Percentiles rank a stretch among this genome's conserved stretches.
These are phyloP conservation scores for Lentinula guzmanii DNA, from an alignment of 768 basidiomycete species.

Conservation along the genomic window DNA sequence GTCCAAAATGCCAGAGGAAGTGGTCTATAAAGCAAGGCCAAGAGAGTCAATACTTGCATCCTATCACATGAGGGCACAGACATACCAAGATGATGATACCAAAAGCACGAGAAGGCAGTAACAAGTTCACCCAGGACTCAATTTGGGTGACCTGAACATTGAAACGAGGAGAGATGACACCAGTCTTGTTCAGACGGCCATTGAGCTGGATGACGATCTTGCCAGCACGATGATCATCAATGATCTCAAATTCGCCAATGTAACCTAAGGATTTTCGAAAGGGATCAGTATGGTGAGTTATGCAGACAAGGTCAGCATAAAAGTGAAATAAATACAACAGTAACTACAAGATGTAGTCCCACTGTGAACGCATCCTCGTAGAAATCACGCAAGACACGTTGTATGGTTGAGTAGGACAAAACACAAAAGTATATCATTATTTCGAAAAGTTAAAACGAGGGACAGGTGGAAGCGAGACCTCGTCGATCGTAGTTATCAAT, in stretches of 20 bases:
- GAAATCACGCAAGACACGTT: conserved; percentile 33
- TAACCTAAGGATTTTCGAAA: conserved; percentile 53
- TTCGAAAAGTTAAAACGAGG: conserved; percentile 83
- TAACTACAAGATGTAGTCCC: conserved; percentile 39
- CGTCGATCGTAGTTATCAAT: conserved; percentile 85
- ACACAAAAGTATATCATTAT: conserved; percentile 35
- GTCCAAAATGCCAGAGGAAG: conserved; percentile 96
- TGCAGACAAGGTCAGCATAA: conserved; percentile 10
- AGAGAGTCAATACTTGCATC: not conserved
- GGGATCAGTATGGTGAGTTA: conserved; percentile 9
- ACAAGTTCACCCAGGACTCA: conserved; percentile 93
- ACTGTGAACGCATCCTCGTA: conserved; percentile 49
- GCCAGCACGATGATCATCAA: conserved; percentile 97
- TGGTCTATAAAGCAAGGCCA: conserved; percentile 54
- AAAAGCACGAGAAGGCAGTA: conserved; percentile 94
- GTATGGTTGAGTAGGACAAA: conserved; percentile 49
- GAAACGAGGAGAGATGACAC: conserved; percentile 99
- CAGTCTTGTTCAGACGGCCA: conserved; percentile 98
- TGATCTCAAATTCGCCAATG: conserved; percentile 97
- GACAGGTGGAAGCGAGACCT: conserved; percentile 52
- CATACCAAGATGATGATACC: conserved; percentile 91
- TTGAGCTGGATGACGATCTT: conserved; percentile 99
- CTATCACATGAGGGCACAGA: conserved; percentile 8
- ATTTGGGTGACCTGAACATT: conserved; percentile 92
- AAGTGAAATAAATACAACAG: conserved; percentile 4